Base-by-base conservation (phyloP, 371 early-diverging fungal genomes). In the Dichotomocladium elegans region DNA sequence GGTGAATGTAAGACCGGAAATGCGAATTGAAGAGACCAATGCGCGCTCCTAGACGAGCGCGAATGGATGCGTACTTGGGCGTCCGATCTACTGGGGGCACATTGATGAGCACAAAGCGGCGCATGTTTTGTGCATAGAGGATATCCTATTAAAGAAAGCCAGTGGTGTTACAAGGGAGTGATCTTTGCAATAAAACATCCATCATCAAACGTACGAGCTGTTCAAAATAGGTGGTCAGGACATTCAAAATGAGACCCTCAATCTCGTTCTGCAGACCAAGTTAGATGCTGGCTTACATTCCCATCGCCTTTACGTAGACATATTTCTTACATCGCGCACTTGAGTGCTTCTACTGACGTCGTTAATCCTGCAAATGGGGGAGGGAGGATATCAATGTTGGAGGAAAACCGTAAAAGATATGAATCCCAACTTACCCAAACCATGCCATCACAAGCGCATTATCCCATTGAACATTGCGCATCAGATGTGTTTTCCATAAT, bases 11-110 rank as follows among this genome's bases (percentile, higher is more conserved):
- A 12, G 19, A 2, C 3, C 35, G 19, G 7, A 48, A 8, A 22
- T 34, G 14, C 25, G 15, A 14, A 22, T 48, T 48, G 49, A n/a
- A 48, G 12, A 12, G 9, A 6, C 3, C 15, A 22, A 48, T 48
- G 31, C 49, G 15, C 24, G 21, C 21, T 14, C 6, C 34, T 21
- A 48, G 21, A n/a, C 10, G 14, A 22, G 19, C 33, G 10, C 24
- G 25, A 17, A 34, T 12, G 7, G 33, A n/a, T 17, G 35, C 17
- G 14, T 24, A 48, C 35, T 34, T 34, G 5, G 49, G 37, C n/a
- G 49, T 22, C 12, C 49, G 49, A 4, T 48, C 49, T 14, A 48
- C 29, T 10, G 49, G 49, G 5, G 49, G 49, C 3, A 48, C 49
- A 14, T 48, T 48, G 25, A 34, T 48, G n/a, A 35, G 31, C 34